These are phyloP conservation scores for Sclerotinia glacialis DNA, from an alignment of 2,329 filamentous ascomycete species.

Conservation along the genomic window DNA sequence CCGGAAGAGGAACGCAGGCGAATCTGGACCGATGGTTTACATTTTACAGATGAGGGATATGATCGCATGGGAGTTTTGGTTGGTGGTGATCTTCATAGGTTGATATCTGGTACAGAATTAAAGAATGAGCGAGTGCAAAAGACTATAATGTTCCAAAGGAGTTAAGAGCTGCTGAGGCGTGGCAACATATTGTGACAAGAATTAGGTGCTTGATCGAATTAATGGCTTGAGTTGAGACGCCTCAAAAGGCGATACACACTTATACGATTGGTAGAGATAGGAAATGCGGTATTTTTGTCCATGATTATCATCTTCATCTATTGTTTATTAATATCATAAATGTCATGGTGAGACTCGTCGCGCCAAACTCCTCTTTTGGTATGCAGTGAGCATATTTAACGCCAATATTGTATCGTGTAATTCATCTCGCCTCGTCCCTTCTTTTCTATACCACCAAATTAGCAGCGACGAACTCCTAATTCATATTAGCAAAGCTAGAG, in stretches of 20 bases:
- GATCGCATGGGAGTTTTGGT: slow-evolving; percentile 59
- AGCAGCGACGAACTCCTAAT: slow-evolving; percentile 55
- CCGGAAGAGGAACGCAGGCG: slow-evolving; percentile 45
- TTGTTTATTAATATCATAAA: slow-evolving; percentile 18
- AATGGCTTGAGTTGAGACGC: not conserved
- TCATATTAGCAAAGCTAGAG: slow-evolving; percentile 23
- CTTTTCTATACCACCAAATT: slow-evolving; percentile 48
- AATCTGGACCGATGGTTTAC: slow-evolving; percentile 61
- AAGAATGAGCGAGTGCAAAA: slow-evolving; percentile 27
- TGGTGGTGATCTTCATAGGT: slow-evolving; percentile 50
- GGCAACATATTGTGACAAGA: not conserved
- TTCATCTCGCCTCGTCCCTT: slow-evolving; percentile 23
- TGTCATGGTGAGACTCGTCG: slow-evolving; percentile 12
- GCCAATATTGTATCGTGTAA: slow-evolving; percentile 26
- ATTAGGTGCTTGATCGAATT: not conserved
- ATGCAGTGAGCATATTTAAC: slow-evolving; percentile 30
- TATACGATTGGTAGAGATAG: not conserved
- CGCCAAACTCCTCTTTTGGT: slow-evolving; percentile 3
- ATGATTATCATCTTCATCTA: slow-evolving; percentile 13
- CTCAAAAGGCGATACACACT: not conserved
- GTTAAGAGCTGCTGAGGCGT: not conserved
- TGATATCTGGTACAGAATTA: slow-evolving; percentile 39
- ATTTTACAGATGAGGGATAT: slow-evolving; percentile 58
- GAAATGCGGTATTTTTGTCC: not conserved
- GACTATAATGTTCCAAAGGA: not conserved